Percentiles rank a stretch among this genome's conserved stretches.
Evolutionary conservation across 169 alveolate species (phyloP).

Genomic region (Miamiensis avidus): DNA sequence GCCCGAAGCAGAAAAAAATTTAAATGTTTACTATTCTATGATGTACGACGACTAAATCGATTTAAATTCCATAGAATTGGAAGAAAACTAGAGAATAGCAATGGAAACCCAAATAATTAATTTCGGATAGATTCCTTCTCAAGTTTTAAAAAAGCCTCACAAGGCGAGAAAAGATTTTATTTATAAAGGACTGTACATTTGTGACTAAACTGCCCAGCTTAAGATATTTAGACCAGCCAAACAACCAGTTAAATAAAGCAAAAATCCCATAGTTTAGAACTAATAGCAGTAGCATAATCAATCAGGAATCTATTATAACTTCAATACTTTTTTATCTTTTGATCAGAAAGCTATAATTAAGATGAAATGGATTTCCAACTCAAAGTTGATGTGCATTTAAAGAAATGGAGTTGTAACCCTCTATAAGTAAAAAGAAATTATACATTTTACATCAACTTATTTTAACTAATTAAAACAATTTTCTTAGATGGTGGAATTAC

Average conservation of each 20-base stretch:
- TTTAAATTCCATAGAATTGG: constrained; percentile 37
- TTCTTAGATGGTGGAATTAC: background rate
- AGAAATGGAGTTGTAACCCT: background rate
- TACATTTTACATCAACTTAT: background rate
- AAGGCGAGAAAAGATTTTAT: background rate
- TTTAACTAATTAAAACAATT: too few species aligned
- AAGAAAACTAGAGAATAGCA: constrained; percentile 10
- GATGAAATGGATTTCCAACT: background rate
- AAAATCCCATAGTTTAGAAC: background rate
- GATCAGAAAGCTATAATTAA: background rate
- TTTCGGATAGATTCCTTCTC: constrained; percentile 59
- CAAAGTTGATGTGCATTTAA: background rate
- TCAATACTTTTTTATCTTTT: too few species aligned
- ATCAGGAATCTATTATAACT: too few species aligned
- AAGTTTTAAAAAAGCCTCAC: constrained; percentile 28
- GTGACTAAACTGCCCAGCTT: background rate
- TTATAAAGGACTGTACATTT: background rate
- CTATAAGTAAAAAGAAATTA: background rate
- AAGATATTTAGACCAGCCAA: background rate
- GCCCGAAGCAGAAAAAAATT: constrained; percentile 31
- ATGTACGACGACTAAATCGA: constrained; percentile 56
- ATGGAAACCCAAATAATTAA: constrained; percentile 42
- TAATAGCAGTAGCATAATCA: too few species aligned
- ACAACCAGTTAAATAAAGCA: background rate
- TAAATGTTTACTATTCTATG: constrained; percentile 21